These are phyloP conservation scores for Neostapfia colusana DNA, from an alignment of 176 grass and related monocot genomes.

Conservation along the genomic window DNA sequence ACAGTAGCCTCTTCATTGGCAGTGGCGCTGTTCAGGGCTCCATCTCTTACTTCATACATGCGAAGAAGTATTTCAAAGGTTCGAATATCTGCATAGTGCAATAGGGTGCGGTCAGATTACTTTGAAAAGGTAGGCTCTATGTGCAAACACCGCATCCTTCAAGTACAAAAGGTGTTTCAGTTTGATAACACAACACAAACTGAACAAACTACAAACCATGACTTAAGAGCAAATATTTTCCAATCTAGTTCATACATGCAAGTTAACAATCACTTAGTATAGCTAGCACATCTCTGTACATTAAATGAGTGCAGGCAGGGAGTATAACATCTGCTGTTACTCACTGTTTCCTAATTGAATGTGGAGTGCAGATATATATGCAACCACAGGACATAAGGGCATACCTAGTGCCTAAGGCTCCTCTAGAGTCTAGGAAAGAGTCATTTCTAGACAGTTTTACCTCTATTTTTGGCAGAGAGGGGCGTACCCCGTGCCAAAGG, in stretches of 20 bases:
- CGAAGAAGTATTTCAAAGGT: constrained; percentile 90
- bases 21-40: constrained; percentile 28
- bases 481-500: too few species aligned
- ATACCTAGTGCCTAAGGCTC: too few species aligned
- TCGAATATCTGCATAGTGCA: constrained; percentile 75
- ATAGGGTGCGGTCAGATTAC: neutral
- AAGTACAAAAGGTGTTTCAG: neutral
- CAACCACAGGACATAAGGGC: neutral
- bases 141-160: neutral
- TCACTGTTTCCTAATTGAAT: neutral
- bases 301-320: neutral
- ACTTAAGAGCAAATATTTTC: neutral
- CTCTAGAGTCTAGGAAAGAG: too few species aligned
- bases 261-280: too few species aligned
- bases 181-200: neutral
- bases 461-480: too few species aligned
- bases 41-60: constrained; percentile 66
- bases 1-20: constrained; percentile 35
- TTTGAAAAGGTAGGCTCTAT: neutral
- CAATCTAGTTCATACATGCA: neutral
- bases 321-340: neutral
- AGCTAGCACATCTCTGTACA: too few species aligned
- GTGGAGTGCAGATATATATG: neutral
- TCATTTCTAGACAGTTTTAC: too few species aligned
- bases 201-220: neutral